These are phyloP conservation scores for Amniculicola lignicola DNA, from an alignment of 495 filamentous ascomycete genomes.

Conservation along the genomic window DNA sequence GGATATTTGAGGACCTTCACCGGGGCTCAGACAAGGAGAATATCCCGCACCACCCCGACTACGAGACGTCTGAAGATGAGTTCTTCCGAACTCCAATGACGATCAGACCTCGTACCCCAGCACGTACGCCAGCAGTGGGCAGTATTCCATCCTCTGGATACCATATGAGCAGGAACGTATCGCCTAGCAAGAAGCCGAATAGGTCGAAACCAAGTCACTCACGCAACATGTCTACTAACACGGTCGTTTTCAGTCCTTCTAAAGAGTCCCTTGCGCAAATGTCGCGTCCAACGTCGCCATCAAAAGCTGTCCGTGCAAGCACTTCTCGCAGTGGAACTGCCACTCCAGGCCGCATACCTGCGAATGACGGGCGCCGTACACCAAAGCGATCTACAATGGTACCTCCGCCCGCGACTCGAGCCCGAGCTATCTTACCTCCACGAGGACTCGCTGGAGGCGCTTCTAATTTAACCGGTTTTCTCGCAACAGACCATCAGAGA, in stretches of 20 bases:
- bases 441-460: constrained; percentile 53
- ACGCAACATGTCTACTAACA: constrained; percentile 72
- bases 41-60: neutral
- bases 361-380: constrained; percentile 43
- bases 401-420: constrained; percentile 38
- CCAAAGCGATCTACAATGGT: constrained; percentile 46
- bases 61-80: constrained; percentile 28
- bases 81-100: constrained; percentile 40
- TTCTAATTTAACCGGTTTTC: constrained; percentile 49
- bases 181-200: constrained; percentile 26
- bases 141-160: constrained; percentile 16
- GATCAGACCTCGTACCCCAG: constrained; percentile 20
- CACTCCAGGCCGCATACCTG: constrained; percentile 32
- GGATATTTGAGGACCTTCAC: constrained; percentile 28
- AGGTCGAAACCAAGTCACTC: constrained; percentile 48
- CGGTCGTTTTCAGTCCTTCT: constrained; percentile 67
- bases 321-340: constrained; percentile 27
- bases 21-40: constrained; percentile 21
- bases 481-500: constrained; percentile 40
- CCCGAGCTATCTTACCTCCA: constrained; percentile 55
- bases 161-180: neutral
- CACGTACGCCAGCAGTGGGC: constrained; percentile 8
- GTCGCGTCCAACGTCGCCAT: constrained; percentile 18
- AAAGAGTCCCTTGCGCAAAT: constrained; percentile 40
- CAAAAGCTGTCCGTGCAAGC: constrained; percentile 7